phyloP scores from a whole-genome alignment of 2,329 filamentous ascomycete genomes.

The Sphaerulina musiva region DNA sequence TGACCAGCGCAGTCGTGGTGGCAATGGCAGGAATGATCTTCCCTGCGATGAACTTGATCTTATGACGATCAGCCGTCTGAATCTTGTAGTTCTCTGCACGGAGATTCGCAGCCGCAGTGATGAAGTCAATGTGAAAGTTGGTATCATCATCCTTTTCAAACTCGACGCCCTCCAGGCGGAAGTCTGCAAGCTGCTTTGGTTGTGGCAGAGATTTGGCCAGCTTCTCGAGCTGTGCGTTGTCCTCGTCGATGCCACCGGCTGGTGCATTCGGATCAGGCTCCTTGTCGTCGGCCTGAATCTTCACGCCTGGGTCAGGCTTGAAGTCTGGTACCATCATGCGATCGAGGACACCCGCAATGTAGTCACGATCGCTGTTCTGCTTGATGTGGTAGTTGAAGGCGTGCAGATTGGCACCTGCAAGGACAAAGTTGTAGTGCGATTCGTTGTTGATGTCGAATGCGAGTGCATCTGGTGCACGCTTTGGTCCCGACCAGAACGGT shows the following conservation, averaged over 20 bases:
- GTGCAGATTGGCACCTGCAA: conserved; percentile 83
- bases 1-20: conserved; percentile 92
- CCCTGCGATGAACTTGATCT: conserved; percentile 98
- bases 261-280: conserved; percentile 85
- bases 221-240: conserved; percentile 67
- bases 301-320: conserved; percentile 78
- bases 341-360: conserved; percentile 74
- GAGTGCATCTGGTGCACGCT: conserved; percentile 86
- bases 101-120: conserved; percentile 92
- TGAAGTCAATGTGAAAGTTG: conserved; percentile 98
- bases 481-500: conserved; percentile 96
- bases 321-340: conserved; percentile 96
- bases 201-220: conserved; percentile 68
- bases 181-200: conserved; percentile 74
- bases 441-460: conserved; percentile 80
- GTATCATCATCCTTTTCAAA: conserved; percentile 99
- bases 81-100: conserved; percentile 99
- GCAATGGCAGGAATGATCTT: conserved; percentile 99
- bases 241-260: conserved; percentile 46
- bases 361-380: conserved; percentile 55
- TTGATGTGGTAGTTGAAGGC: conserved; percentile 98
- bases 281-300: conserved; percentile 93
- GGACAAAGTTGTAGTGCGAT: conserved; percentile 81
- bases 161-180: conserved; percentile 85
- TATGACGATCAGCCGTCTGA: conserved; percentile 81